Conservation (phyloP, 805 yeast species). For the Komagataella phaffii region DNA sequence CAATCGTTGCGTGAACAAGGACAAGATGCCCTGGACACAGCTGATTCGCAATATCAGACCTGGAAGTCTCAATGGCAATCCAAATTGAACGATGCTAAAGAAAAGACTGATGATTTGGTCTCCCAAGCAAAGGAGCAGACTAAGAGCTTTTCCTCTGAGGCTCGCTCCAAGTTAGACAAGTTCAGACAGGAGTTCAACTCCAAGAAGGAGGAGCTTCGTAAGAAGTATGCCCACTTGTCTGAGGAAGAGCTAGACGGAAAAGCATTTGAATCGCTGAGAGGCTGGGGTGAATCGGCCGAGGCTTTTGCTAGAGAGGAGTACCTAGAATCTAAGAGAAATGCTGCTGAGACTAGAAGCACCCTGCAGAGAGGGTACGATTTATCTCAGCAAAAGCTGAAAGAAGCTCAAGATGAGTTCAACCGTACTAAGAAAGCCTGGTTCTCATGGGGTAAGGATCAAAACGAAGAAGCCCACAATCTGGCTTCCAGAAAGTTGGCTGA, state of each 20-base stretch:
- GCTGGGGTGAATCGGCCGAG: constrained; percentile 4
- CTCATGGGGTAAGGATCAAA: constrained; percentile 22
- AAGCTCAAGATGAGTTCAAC: constrained; percentile 20
- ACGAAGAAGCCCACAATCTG: constrained; percentile 16
- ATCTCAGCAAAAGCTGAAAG: constrained; percentile 14
- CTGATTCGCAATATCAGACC: background rate
- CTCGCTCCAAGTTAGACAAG: background rate
- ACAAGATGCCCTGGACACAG: constrained; percentile 4
- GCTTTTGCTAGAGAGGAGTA: constrained; percentile 5
- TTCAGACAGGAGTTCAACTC: constrained; percentile 3
- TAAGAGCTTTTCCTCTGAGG: constrained; percentile 1
- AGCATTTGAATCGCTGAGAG: constrained; percentile 20
- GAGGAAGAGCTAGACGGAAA: constrained; percentile 20
- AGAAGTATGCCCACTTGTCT: constrained; percentile 2
- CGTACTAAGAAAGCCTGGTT: constrained; percentile 21
- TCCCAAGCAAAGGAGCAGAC: constrained; percentile 2
- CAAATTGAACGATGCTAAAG: constrained; percentile 5
- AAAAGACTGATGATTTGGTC: constrained; percentile 4
- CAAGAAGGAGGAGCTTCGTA: constrained; percentile 5
- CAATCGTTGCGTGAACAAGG: constrained; percentile 10
- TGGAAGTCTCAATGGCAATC: background rate
- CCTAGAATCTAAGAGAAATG: constrained; percentile 1
- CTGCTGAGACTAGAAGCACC: constrained; percentile 2
- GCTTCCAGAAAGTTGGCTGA: constrained; percentile 3
- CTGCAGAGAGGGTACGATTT: constrained; percentile 10